Percentiles rank a stretch among this genome's conserved stretches.
These are phyloP conservation scores for Geotrichum histeridarum DNA, from an alignment of 1,139 yeast species.

Conservation along the genomic window DNA sequence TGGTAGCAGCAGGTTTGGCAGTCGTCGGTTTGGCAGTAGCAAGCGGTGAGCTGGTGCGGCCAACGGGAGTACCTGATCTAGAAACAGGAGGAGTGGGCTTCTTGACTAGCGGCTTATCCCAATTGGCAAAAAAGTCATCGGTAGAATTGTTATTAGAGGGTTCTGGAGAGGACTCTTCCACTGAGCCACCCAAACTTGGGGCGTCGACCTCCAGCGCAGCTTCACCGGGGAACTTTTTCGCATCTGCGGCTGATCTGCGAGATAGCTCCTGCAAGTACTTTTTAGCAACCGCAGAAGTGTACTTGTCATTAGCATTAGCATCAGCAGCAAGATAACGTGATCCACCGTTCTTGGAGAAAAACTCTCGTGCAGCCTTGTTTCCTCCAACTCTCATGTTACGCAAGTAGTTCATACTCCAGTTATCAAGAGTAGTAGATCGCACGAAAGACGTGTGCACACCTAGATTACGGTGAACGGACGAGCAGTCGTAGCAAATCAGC, in stretches of 20 bases:
- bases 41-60: conserved; percentile 27
- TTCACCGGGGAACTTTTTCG: conserved; percentile 58
- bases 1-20: conserved; percentile 19
- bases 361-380: conserved; percentile 66
- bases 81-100: conserved; percentile 53
- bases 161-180: conserved; percentile 35
- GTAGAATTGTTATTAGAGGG: conserved; percentile 38
- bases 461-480: conserved; percentile 89
- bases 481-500: conserved; percentile 94
- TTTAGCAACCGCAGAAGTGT: conserved; percentile 71
- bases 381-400: conserved; percentile 94
- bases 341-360: conserved; percentile 79
- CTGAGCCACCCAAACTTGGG: conserved; percentile 31
- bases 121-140: conserved; percentile 86
- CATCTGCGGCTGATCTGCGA: conserved; percentile 62
- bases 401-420: conserved; percentile 87
- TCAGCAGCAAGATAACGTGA: conserved; percentile 54
- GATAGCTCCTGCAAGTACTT: conserved; percentile 76
- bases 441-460: conserved; percentile 98
- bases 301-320: conserved; percentile 69
- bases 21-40: conserved; percentile 28
- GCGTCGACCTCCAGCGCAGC: conserved; percentile 46
- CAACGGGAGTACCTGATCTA: conserved; percentile 40
- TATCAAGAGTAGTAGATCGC: conserved; percentile 94
- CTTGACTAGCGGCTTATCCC: conserved; percentile 68